Conservation (phyloP, 495 filamentous ascomycete species). For the Daldinia childiae region DNA sequence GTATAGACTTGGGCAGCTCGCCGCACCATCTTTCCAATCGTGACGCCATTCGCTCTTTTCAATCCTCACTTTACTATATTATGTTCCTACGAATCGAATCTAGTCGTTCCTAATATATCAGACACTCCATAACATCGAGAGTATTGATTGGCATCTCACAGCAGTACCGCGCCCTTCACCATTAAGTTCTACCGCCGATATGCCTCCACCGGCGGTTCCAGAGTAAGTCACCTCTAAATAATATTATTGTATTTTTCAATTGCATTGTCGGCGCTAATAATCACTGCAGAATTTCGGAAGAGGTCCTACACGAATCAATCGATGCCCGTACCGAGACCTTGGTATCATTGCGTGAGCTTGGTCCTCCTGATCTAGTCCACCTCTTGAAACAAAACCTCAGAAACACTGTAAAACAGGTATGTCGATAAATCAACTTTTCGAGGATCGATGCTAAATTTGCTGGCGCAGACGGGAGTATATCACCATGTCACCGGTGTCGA, state of each 20-base stretch:
- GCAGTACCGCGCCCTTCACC: conserved; percentile 1
- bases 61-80: conserved; percentile 11
- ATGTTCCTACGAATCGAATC: conserved; percentile 20
- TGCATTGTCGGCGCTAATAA: conserved; percentile 36
- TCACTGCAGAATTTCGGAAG: conserved; percentile 80
- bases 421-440: conserved; percentile 19
- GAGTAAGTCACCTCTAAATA: conserved; percentile 67
- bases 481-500: conserved; percentile 98
- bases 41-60: conserved; percentile 16
- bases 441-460: conserved; percentile 33
- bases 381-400: conserved; percentile 85
- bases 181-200: conserved; percentile 54
- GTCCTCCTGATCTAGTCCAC: conserved; percentile 95
- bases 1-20: not conserved
- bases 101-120: conserved; percentile 8
- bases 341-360: conserved; percentile 84
- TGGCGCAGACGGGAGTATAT: conserved; percentile 81
- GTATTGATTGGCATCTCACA: not conserved
- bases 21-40: conserved; percentile 10
- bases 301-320: conserved; percentile 86
- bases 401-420: conserved; percentile 70
- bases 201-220: conserved; percentile 89
- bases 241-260: not conserved
- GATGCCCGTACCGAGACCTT: conserved; percentile 90
- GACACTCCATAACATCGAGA: conserved; percentile 1